phyloP scores from a whole-genome alignment of 345 rosid species.

The Mercurialis annua region DNA sequence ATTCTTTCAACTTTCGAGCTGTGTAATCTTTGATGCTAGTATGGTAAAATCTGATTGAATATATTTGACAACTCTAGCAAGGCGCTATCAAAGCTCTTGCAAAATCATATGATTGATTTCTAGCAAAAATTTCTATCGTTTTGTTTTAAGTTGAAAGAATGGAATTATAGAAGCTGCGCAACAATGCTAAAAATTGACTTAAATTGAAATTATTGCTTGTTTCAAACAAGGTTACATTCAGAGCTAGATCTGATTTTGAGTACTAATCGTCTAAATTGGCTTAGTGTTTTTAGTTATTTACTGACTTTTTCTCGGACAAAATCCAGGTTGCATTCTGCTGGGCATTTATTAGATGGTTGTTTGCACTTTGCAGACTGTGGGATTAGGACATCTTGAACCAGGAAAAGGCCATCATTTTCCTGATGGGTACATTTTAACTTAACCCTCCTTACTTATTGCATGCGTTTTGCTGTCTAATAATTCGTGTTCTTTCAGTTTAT shows the following conservation, averaged over 20 bases:
- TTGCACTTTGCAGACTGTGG: slow-evolving; percentile 56
- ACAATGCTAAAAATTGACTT: too few relatives aligned
- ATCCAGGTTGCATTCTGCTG: slow-evolving; percentile 80
- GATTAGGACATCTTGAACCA: slow-evolving; percentile 66
- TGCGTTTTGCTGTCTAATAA: not conserved
- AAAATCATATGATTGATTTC: too few relatives aligned
- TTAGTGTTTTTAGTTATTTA: not conserved
- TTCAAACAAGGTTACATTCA: not conserved
- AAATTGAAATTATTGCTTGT: too few relatives aligned
- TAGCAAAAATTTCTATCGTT: too few relatives aligned
- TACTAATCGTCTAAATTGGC: not conserved
- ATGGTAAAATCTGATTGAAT: too few relatives aligned
- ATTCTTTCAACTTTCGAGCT: too few relatives aligned
- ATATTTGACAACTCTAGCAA: too few relatives aligned
- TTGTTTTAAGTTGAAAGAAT: too few relatives aligned
- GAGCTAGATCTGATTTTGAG: not conserved
- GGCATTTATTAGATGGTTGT: slow-evolving; percentile 73
- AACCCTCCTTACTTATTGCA: not conserved
- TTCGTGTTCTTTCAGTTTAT: not conserved
- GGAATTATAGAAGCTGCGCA: too few relatives aligned
- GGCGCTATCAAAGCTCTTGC: too few relatives aligned
- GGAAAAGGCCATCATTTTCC: slow-evolving; percentile 89
- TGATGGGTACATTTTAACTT: slow-evolving; percentile 50
- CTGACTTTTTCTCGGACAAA: not conserved
- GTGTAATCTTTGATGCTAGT: too few relatives aligned